phyloP scores from a whole-genome alignment of 139 green algal genomes.

The Tetradesmus obliquus region DNA sequence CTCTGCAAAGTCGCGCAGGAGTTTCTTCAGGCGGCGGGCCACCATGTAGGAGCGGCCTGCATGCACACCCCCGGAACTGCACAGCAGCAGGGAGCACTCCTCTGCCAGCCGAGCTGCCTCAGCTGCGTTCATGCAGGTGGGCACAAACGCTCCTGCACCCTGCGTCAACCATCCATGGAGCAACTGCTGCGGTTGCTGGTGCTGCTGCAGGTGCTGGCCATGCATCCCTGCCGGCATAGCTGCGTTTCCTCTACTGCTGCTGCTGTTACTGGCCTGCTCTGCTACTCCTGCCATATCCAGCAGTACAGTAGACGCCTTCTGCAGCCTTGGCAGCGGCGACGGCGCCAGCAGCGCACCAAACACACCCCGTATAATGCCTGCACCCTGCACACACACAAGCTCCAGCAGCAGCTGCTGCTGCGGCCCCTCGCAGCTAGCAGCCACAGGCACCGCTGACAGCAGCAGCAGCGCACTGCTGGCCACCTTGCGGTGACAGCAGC shows the following conservation, averaged over 20 bases:
- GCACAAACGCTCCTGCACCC: background rate
- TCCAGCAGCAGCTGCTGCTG: constrained; percentile 20
- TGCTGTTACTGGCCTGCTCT: background rate
- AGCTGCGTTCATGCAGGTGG: background rate
- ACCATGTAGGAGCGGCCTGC: background rate
- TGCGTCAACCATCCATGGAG: constrained; percentile 6
- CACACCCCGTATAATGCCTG: background rate
- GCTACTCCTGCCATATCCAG: constrained; percentile 29
- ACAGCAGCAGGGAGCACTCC: constrained; percentile 22
- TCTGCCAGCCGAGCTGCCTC: background rate
- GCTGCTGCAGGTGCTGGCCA: background rate
- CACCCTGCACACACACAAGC: constrained; percentile 12
- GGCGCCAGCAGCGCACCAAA: constrained; percentile 43
- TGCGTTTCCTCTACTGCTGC: background rate
- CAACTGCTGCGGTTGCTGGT: background rate
- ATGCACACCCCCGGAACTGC: background rate
- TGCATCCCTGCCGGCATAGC: background rate
- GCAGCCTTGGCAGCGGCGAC: constrained; percentile 51
- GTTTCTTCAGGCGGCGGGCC: background rate
- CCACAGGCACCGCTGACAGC: constrained; percentile 35
- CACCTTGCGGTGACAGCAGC: constrained; percentile 40
- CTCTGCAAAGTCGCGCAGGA: constrained; percentile 50
- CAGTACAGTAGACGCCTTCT: constrained; percentile 17
- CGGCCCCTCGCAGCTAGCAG: background rate
- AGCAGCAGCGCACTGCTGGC: constrained; percentile 30